Base-by-base conservation (phyloP, 768 basidiomycete genomes). In the Leccinum sublutescens region DNA sequence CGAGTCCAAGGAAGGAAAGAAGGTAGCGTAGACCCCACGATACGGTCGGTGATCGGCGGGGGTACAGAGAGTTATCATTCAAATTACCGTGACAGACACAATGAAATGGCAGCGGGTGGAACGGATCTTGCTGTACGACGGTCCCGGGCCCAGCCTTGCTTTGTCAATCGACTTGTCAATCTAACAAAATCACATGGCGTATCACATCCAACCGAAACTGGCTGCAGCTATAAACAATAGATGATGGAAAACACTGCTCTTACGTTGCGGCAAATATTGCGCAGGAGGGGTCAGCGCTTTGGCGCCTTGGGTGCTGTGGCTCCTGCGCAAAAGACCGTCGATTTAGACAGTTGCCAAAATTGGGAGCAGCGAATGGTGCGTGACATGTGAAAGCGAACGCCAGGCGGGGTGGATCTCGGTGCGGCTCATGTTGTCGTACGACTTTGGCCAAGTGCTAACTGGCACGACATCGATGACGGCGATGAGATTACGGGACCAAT, bases 1-100 rank as follows among this genome's bases (percentile, higher is more conserved):
- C 14, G 36, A 48, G 40, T 54, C 62, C 9, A 56, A 58, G 50
- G 59, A 62, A 55, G 59, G 61, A 62, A 63, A 50, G 51, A 73
- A 69, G 62, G 50, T 64, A 50, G 23, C 60, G 6, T 70, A 67
- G 61, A 60, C 61, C 62, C 19, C 66, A 68, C 60, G 69, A 53
- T 62, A 12, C 33, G 19, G 63, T 70, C 67, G 68, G 61, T 57
- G 57, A 57, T 43, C n/a, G 40, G 40, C n/a, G 40, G 43, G 43
- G n/a, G 43, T 19, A 45, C 43, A 19, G 9, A 43, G 8, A 43
- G 5, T 4, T 43, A 10, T 19, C n/a, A 43, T 45, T 45, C 43
- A 45, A 45, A 45, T 45, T 21, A 45, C 11, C 11, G 11, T 45
- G 43, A 19, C 43, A 45, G 43, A 45, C 10, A 45, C 10, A 45